Evolutionary conservation across 306 rosid genomes (phyloP), one percentile per base, ranked within the genome.

Genomic region (Citrullus colocynthis): DNA sequence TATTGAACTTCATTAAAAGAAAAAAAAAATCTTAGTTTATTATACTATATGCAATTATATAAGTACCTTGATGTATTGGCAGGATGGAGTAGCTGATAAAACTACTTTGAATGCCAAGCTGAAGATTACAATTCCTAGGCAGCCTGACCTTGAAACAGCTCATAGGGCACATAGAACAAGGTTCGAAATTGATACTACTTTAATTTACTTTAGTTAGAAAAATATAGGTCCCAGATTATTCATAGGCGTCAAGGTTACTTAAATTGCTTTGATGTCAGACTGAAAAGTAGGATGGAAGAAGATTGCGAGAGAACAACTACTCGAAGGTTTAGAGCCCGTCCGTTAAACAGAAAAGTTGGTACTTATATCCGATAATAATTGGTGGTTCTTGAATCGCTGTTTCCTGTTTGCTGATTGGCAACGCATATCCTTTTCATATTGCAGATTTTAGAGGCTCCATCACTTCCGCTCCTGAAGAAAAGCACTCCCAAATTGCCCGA

Each of bases 391-490:
- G 82, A 49, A 42, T 80, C 76, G 42, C 17, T 41, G 78, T 32
- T 41, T 69, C 36, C 37, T 48, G 48, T 77, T 42, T 80, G 76
- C 73, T 44, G 30, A 66, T 75, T 81, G 71, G 10, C 78, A 77
- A 41, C 63, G 75, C 82, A 62, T 57, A 71, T 11, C 81, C 76
- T 75, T 64, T 73, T 21, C 63, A 74, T 74, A 58, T 77, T 78
- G 73, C 89, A 96, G 99, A 96, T 96, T 83, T 93, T 96, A 32
- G 83, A 88, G 85, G 93, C 97, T 79, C 99, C 99, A 70, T 84
- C 91, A 15, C 74, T 96, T 73, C 88, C 99, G 80, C 86, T 87
- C 42, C 87, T 84, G 48, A 91, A 85, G 86, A 86, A 96, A 87
- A 92, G 91, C 85, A 85, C 88, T 76, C 96, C 93, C 12, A 89